Base-by-base conservation (phyloP, 768 basidiomycete genomes). In the Mycena latifolia region DNA sequence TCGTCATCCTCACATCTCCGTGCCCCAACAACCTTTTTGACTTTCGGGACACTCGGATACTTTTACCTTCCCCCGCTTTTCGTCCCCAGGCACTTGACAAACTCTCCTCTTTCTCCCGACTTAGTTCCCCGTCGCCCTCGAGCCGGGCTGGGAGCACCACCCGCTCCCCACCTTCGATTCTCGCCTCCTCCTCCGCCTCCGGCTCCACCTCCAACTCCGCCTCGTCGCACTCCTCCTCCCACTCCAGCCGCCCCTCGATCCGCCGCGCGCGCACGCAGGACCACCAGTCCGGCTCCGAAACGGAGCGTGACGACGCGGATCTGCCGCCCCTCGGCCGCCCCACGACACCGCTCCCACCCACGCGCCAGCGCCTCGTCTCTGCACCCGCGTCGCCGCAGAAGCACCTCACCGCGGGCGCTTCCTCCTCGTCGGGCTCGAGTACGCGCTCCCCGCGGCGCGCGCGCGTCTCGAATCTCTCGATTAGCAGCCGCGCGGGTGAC, bases 271-370 rank as follows among this genome's bases (percentile, higher is more conserved):
- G 9, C 75, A 81, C 61, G 35, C 78, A 80, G 54, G 80, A 79
- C 53, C 69, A 77, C 33, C 83, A 84, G 58, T 94, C 92, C 9
- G 93, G 93, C 33, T 94, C 92, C 3, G 93, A 94, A 76, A 94
- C 93, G 0, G 93, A 94, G 76, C 88, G 91, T 47, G 92, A 93
- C 66, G 54, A 65, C 56, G 5, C 14, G 33, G 8, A 6, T 35
- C 6, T 14, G 8, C 33, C 33, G 8, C 8, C 33, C 8, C 8
- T 35, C 14, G 45, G 28, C 54, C 66, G 70, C n/a, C 69, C 70
- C 18, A 63, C 68, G 31, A 73, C 71, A 43, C 71, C 70, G 12
- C 64, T 67, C 11, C 52, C 65, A 7, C 47, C 69, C 12, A 37
- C 67, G n/a, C 83, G 84, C 29, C 77, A 74, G 41, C 80, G 85